Conservation (phyloP, 2,329 filamentous ascomycete species). For the Cadophora sp. region DNA sequence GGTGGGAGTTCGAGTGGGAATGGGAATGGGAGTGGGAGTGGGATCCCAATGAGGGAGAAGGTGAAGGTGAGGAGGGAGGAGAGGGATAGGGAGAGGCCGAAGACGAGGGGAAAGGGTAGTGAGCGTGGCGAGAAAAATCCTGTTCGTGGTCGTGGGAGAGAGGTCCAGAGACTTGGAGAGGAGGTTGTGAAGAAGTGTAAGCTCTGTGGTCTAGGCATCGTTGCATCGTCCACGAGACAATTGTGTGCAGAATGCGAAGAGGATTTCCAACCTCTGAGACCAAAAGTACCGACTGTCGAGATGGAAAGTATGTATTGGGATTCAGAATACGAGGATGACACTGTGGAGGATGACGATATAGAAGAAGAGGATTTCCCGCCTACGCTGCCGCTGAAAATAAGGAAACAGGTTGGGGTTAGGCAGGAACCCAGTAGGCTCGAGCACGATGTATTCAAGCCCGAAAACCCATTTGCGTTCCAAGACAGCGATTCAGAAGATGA, state of each 20-base stretch:
- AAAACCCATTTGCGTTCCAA: slow-evolving; percentile 6
- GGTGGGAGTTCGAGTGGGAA: background rate
- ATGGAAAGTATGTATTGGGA: slow-evolving; percentile 1
- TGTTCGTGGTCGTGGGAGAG: background rate
- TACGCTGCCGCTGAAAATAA: slow-evolving; percentile 29
- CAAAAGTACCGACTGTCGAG: background rate
- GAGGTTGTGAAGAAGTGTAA: slow-evolving; percentile 12
- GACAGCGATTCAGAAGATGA: slow-evolving; percentile 10
- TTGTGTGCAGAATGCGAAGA: slow-evolving; percentile 10
- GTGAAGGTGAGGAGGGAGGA: background rate
- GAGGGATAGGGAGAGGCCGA: background rate
- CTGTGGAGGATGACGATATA: background rate
- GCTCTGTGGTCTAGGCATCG: slow-evolving; percentile 6
- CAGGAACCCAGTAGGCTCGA: background rate
- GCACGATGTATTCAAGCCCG: too few relatives aligned
- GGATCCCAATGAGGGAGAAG: background rate
- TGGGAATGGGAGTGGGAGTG: background rate
- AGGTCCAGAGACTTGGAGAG: background rate
- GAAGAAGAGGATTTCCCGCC: slow-evolving; percentile 25
- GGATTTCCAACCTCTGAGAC: background rate
- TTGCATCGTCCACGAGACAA: background rate
- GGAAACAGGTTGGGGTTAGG: slow-evolving; percentile 3
- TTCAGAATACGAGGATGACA: slow-evolving; percentile 26
- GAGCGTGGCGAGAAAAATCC: background rate
- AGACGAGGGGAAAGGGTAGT: background rate